Evolutionary conservation across 2,329 filamentous ascomycete genomes (phyloP).

Genomic region (Xylariaceae sp.): DNA sequence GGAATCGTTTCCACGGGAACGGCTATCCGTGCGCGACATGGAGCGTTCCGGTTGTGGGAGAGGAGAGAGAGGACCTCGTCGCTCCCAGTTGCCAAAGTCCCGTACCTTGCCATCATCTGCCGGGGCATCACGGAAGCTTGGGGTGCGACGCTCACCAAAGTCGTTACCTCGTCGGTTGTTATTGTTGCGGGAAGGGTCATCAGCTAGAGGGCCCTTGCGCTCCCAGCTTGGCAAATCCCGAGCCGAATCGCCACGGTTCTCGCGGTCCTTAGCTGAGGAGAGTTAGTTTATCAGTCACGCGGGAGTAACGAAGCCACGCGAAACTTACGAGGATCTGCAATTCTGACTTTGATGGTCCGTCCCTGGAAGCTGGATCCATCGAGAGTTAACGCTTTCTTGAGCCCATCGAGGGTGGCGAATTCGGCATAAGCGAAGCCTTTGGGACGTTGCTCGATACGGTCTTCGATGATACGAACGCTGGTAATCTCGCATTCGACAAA

Average conservation of each 20-base stretch:
- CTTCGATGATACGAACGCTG: conserved; percentile 93
- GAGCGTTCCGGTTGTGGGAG: conserved; percentile 48
- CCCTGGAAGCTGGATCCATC: conserved; percentile 81
- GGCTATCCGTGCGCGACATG: conserved; percentile 50
- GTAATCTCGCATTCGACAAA: conserved; percentile 80
- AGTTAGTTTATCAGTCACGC: conserved; percentile 33
- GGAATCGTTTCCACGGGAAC: conserved; percentile 51
- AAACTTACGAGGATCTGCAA: conserved; percentile 91
- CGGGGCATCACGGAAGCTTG: conserved; percentile 58
- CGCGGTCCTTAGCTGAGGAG: conserved; percentile 72
- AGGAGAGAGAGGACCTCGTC: conserved; percentile 84
- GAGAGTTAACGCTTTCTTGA: conserved; percentile 83
- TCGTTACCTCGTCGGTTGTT: conserved; percentile 45
- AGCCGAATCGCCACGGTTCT: conserved; percentile 53
- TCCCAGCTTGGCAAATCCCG: conserved; percentile 88
- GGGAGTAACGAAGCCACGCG: conserved; percentile 1
- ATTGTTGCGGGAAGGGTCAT: conserved; percentile 45
- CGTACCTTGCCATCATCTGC: conserved; percentile 70
- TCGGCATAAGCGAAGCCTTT: conserved; percentile 99
- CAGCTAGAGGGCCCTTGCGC: conserved; percentile 82
- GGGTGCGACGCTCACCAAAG: conserved; percentile 59
- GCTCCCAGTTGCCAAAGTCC: conserved; percentile 88
- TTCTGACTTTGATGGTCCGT: conserved; percentile 84
- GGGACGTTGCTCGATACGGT: conserved; percentile 85
- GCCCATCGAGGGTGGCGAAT: conserved; percentile 77